Conservation (phyloP, 441 rosid genomes). For the Corymbia citriodora region DNA sequence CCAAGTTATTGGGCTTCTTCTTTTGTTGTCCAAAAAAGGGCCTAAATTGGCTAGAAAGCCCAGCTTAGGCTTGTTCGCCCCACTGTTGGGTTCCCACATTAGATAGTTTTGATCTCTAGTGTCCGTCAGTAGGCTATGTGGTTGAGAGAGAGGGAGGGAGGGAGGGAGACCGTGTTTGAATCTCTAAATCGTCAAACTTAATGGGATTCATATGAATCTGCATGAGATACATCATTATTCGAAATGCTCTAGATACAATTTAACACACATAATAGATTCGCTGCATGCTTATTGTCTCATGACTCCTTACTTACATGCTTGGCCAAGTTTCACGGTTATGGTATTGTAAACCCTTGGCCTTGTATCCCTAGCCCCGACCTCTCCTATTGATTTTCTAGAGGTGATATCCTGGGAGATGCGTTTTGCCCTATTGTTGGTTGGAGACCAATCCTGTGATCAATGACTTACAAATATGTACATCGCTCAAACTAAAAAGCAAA, state of each 20-base stretch:
- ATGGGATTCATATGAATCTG: fast-evolving
- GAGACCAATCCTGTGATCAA: neutral
- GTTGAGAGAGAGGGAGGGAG: neutral
- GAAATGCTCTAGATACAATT: neutral
- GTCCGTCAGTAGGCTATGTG: fast-evolving
- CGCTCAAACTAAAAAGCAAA: neutral
- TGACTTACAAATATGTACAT: neutral
- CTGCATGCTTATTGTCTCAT: fast-evolving
- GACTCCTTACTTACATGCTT: neutral
- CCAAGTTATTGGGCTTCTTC: neutral
- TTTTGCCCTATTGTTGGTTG: neutral
- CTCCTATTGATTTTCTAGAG: neutral
- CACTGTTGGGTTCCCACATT: fast-evolving
- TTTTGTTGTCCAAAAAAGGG: neutral
- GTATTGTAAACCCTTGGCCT: neutral
- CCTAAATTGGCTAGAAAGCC: neutral
- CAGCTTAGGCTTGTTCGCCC: neutral
- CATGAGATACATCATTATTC: neutral
- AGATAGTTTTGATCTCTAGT: neutral
- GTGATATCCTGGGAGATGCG: neutral
- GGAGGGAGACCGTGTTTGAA: fast-evolving
- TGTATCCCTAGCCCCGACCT: neutral
- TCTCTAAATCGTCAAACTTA: neutral
- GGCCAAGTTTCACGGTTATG: neutral
- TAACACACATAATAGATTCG: neutral